These are phyloP conservation scores for Komagataella populi DNA, from an alignment of 805 yeast species.

Conservation along the genomic window DNA sequence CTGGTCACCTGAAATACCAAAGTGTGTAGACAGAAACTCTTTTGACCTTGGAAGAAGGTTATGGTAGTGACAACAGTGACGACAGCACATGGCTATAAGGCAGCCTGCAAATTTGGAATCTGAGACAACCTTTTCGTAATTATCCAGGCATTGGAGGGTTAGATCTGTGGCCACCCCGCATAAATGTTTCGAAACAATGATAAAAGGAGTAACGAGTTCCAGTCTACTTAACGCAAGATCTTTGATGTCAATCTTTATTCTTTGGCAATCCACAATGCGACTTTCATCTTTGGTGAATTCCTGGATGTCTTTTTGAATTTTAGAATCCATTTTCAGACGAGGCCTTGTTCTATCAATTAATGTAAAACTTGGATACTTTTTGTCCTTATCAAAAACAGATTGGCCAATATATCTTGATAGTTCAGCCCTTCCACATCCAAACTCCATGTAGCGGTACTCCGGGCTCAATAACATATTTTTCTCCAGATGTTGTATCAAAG, in stretches of 20 bases:
- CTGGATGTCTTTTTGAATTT: constrained; percentile 40
- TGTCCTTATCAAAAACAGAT: constrained; percentile 11
- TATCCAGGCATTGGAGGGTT: constrained; percentile 41
- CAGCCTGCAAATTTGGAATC: constrained; percentile 29
- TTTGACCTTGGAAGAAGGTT: constrained; percentile 36
- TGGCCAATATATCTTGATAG: constrained; percentile 48
- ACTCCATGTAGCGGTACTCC: constrained; percentile 41
- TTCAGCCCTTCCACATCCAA: constrained; percentile 90
- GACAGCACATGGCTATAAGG: constrained; percentile 84
- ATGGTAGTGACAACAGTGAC: constrained; percentile 67
- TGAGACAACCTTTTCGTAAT: not conserved
- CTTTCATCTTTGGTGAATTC: constrained; percentile 15
- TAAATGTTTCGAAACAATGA: constrained; percentile 61
- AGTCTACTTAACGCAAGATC: constrained; percentile 37
- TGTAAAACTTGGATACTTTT: constrained; percentile 22
- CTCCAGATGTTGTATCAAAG: constrained; percentile 57
- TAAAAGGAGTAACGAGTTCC: constrained; percentile 4
- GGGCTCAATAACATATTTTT: constrained; percentile 22
- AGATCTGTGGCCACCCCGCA: constrained; percentile 94
- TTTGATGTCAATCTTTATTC: constrained; percentile 69
- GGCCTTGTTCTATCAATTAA: constrained; percentile 68
- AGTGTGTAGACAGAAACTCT: constrained; percentile 19
- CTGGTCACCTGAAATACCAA: constrained; percentile 13
- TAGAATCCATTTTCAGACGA: constrained; percentile 66
- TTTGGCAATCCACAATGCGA: constrained; percentile 15